Evolutionary conservation across 2,329 filamentous ascomycete genomes (phyloP), one percentile per base, ranked within the genome.

Genomic region (Colletotrichum sp.): DNA sequence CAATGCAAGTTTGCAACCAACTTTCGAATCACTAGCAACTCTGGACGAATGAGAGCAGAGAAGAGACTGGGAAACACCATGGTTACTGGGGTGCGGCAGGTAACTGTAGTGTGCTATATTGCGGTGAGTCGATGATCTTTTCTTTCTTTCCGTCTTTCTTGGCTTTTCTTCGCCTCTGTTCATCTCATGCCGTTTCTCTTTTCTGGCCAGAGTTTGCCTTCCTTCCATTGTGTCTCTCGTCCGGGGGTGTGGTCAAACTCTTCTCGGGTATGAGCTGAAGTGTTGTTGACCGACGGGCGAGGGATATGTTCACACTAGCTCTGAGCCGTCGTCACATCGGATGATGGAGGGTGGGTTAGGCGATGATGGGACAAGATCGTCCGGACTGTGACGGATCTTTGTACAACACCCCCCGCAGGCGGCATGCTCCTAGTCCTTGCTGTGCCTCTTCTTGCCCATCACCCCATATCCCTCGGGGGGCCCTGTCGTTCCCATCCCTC

Each of bases 301-400:
- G 64, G 73, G 70, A 65, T 61, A 64, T 68, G 38, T 43, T 61
- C 58, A 18, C 52, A 66, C 65, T 76, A 52, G 70, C 34, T 43
- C n/a, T 69, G 64, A 34, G 34, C 48, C 36, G 43, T 69, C 34
- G 70, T 76, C 65, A 58, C 58, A 65, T 73, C 58, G 65, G 64
- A 73, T 28, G 34, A 16, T 56, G 64, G 34, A 48, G 66, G 65
- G 38, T 55, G 28, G 38, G 56, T 73, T 76, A 60, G 64, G 43
- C 65, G 58, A 73, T 65, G 70, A 73, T 43, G 73, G 65, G 70
- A 65, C 65, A 73, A 76, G 73, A 76, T 76, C 73, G 70, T 73
- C 73, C 73, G 70, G 70, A 65, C 24, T 32, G 43, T 65, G 70
- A 61, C 58, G 73, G 70, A 69, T 73, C 73, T 73, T 60, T 68